Conservation (phyloP, 1,284 basidiomycete species). For the Cryptococcus sp. region DNA sequence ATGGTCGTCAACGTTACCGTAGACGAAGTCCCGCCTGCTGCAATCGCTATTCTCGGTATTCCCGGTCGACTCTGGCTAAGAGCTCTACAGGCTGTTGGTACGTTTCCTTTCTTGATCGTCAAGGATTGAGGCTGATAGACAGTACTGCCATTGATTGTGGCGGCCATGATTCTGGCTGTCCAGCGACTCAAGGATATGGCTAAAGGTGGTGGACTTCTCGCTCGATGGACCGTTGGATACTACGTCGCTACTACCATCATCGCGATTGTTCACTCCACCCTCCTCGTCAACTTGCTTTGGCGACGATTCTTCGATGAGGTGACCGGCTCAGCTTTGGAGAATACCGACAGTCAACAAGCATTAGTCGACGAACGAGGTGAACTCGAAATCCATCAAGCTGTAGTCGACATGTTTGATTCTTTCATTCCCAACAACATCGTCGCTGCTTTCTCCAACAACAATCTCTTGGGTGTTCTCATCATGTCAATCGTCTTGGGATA, state of each 20-base stretch:
- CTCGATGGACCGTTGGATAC: neutral
- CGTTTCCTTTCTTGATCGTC: neutral
- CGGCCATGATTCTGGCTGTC: constrained; percentile 3
- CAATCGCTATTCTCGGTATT: neutral
- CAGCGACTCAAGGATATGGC: constrained; percentile 1
- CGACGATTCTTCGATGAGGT: neutral
- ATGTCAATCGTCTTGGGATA: constrained; percentile 1
- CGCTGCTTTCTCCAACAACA: neutral
- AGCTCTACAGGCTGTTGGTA: constrained; percentile 2
- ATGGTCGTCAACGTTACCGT: constrained; percentile 3
- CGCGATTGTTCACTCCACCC: constrained; percentile 1
- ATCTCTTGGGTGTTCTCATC: neutral
- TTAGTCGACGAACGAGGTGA: constrained; percentile 88
- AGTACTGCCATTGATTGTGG: constrained; percentile 3
- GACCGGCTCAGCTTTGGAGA: constrained; percentile 58
- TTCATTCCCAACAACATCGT: constrained; percentile 4
- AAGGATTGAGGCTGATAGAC: neutral
- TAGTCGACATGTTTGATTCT: constrained; percentile 3
- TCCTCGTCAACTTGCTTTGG: neutral
- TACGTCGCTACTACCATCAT: constrained; percentile 1
- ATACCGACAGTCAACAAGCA: constrained; percentile 76
- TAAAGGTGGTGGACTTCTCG: neutral
- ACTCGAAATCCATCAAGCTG: constrained; percentile 65
- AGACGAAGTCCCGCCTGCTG: neutral
- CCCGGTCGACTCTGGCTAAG: constrained; percentile 2